Percentiles rank a stretch among this genome's conserved stretches.
These are phyloP conservation scores for Naganishia friedmannii DNA, from an alignment of 768 basidiomycete species.

Conservation along the genomic window DNA sequence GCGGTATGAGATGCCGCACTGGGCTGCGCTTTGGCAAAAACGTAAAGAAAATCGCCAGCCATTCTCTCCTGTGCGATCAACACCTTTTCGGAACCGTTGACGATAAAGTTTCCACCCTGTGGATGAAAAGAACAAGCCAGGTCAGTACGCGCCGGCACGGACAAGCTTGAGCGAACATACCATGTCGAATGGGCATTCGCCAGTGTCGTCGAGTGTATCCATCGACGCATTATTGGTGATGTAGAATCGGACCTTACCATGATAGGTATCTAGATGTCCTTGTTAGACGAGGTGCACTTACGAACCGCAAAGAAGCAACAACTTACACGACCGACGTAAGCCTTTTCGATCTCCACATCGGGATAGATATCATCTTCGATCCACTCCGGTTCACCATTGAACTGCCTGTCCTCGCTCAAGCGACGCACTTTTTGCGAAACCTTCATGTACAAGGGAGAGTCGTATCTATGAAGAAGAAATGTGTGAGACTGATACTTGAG, in stretches of 20 bases:
- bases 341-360: conserved; percentile 20
- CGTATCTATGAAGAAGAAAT: conserved; percentile 11
- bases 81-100: conserved; percentile 99
- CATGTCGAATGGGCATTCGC: conserved; percentile 95
- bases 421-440: conserved; percentile 62
- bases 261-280: conserved; percentile 75
- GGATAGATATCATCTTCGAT: conserved; percentile 23
- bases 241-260: conserved; percentile 98
- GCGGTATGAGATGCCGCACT: conserved; percentile 78
- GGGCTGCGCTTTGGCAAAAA: conserved; percentile 95
- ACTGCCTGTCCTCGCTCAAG: conserved; percentile 22
- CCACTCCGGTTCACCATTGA: conserved; percentile 14
- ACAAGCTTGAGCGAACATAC: conserved; percentile 29
- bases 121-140: conserved; percentile 42
- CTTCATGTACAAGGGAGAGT: conserved; percentile 34
- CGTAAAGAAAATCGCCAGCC: conserved; percentile 99
- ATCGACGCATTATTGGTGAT: conserved; percentile 69
- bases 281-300: neutral
- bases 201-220: conserved; percentile 79
- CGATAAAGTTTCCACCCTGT: conserved; percentile 92
- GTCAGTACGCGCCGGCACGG: neutral
- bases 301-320: neutral
- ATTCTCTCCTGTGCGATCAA: conserved; percentile 98
- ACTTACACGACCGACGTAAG: conserved; percentile 42
- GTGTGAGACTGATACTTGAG: neutral